Evolutionary conservation across 768 basidiomycete genomes (phyloP).

Genomic region (Russula griseocarnosa): DNA sequence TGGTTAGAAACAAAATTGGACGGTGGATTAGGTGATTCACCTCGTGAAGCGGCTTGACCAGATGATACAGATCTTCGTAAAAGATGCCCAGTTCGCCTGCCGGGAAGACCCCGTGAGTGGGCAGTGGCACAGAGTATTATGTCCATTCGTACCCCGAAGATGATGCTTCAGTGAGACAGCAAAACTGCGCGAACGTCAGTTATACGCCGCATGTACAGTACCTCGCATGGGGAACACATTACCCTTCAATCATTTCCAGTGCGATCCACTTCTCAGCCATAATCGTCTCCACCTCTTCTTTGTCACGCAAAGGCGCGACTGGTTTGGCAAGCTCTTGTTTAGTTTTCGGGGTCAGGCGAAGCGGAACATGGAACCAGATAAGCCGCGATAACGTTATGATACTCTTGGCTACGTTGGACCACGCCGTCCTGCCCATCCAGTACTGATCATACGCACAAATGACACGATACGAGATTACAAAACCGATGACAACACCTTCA

Average conservation of each 20-base stretch:
- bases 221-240: slow-evolving; percentile 26
- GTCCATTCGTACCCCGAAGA: slow-evolving; percentile 39
- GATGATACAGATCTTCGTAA: slow-evolving; percentile 57
- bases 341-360: slow-evolving; percentile 42
- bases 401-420: slow-evolving; percentile 55
- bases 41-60: slow-evolving; percentile 54
- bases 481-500: slow-evolving; percentile 56
- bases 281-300: slow-evolving; percentile 45
- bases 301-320: slow-evolving; percentile 35
- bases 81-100: slow-evolving; percentile 56
- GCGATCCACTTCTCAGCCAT: slow-evolving; percentile 63
- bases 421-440: slow-evolving; percentile 51
- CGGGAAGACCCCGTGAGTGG: background rate
- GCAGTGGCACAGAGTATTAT: background rate
- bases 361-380: slow-evolving; percentile 61
- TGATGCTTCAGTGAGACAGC: slow-evolving; percentile 59
- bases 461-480: slow-evolving; percentile 59
- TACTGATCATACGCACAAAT: slow-evolving; percentile 55
- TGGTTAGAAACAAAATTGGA: background rate
- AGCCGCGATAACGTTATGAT: slow-evolving; percentile 48
- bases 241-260: slow-evolving; percentile 54
- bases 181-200: slow-evolving; percentile 39
- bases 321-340: slow-evolving; percentile 35
- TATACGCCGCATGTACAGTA: background rate
- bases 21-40: slow-evolving; percentile 34